Conservation (phyloP, 176 grass and related monocot genomes). For the Eleusine coracana region DNA sequence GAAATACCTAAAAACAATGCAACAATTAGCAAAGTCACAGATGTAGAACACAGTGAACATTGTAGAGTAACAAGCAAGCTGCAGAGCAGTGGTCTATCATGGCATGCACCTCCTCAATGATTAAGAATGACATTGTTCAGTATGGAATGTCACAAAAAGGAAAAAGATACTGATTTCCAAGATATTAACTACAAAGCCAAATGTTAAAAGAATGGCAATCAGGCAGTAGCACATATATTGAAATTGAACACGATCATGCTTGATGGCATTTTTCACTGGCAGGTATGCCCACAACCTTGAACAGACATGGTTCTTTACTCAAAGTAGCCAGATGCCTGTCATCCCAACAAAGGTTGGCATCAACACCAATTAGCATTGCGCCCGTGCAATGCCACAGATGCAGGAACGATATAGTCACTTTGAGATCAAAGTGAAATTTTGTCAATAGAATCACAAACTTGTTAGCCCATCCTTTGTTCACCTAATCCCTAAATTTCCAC, state of each 20-base stretch:
- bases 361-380: background rate
- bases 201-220: background rate
- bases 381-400: background rate
- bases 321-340: background rate
- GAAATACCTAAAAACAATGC: slow-evolving; percentile 71
- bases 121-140: slow-evolving; percentile 12
- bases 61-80: background rate
- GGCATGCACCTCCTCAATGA: slow-evolving; percentile 19
- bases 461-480: background rate
- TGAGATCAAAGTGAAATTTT: too few species aligned
- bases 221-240: background rate
- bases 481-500: background rate
- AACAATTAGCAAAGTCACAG: slow-evolving; percentile 37
- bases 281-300: background rate
- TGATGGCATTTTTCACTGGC: background rate
- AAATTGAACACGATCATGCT: background rate
- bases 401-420: background rate
- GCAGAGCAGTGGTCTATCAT: slow-evolving; percentile 19
- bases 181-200: slow-evolving; percentile 10
- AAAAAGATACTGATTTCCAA: slow-evolving; percentile 7
- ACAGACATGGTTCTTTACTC: background rate
- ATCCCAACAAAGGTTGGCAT: background rate
- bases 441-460: background rate
- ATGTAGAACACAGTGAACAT: slow-evolving; percentile 2
- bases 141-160: background rate